Percentiles rank a stretch among this genome's conserved stretches.
phyloP scores from a whole-genome alignment of 176 grass and related monocot genomes.

The Aegilops speltoides region DNA sequence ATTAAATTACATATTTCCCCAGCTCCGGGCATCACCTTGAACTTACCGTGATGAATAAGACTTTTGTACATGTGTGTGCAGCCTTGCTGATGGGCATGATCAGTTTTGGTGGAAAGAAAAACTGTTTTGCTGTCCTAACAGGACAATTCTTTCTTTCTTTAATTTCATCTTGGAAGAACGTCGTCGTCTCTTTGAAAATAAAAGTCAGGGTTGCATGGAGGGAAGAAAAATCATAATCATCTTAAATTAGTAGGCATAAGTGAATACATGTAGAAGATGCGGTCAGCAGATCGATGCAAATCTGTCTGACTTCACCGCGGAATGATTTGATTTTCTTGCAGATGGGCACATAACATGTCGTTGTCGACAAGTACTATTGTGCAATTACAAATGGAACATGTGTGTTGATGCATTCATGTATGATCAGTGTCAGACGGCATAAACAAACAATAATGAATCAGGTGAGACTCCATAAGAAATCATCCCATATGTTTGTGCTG shows the following conservation, averaged over 20 bases:
- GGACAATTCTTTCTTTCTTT: too few relatives aligned
- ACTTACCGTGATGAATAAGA: not conserved
- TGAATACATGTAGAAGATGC: not conserved
- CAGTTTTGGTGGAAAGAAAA: not conserved
- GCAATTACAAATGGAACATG: not conserved
- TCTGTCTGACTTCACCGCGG: not conserved
- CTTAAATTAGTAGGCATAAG: not conserved
- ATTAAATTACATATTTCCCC: not conserved
- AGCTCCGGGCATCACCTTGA: not conserved
- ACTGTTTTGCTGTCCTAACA: too few relatives aligned
- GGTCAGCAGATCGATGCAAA: not conserved
- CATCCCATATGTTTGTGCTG: not conserved
- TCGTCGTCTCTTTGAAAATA: not conserved
- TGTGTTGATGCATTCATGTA: not conserved
- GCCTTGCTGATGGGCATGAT: not conserved
- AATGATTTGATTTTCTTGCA: too few relatives aligned
- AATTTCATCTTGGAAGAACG: not conserved
- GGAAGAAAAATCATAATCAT: too few relatives aligned
- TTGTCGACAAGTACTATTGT: not conserved
- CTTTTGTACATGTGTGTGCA: not conserved
- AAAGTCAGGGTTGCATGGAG: not conserved
- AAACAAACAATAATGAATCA: not conserved
- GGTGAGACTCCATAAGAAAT: too few relatives aligned
- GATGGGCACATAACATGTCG: not conserved
- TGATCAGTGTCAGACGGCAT: not conserved